Evolutionary conservation across 2,329 filamentous ascomycete genomes (phyloP).

Genomic region (Graphilbum sp.): DNA sequence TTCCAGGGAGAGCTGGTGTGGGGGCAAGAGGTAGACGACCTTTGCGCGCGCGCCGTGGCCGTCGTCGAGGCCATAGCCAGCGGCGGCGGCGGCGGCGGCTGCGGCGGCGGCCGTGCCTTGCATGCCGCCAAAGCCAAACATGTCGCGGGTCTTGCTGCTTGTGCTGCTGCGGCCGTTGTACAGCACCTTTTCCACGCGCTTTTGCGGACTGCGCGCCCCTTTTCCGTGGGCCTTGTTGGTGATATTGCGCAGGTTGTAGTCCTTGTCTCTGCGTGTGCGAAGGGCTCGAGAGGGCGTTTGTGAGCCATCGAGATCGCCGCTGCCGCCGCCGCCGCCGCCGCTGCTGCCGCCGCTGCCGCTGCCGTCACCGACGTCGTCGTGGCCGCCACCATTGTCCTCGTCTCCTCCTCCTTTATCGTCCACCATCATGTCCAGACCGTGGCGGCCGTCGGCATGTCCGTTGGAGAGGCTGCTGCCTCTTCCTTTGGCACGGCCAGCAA

Average conservation of each 20-base stretch:
- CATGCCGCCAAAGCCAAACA: too few relatives aligned
- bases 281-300: slow-evolving; percentile 35
- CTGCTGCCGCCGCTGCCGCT: slow-evolving; percentile 11
- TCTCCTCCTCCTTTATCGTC: too few relatives aligned
- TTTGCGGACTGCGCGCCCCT: slow-evolving; percentile 19
- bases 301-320: slow-evolving; percentile 20
- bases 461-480: neutral
- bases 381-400: neutral
- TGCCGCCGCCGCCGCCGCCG: slow-evolving; percentile 4
- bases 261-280: slow-evolving; percentile 27
- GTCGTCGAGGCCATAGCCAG: neutral
- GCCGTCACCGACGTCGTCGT: slow-evolving; percentile 12
- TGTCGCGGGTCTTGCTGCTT: too few relatives aligned
- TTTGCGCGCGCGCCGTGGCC: slow-evolving; percentile 19
- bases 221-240: slow-evolving; percentile 40
- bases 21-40: slow-evolving; percentile 28
- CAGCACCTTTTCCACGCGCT: neutral
- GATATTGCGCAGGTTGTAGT: slow-evolving; percentile 43
- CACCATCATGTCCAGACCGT: too few relatives aligned
- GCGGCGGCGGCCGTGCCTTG: too few relatives aligned
- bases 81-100: too few relatives aligned
- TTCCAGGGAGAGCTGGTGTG: slow-evolving; percentile 29
- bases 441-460: slow-evolving; percentile 7
- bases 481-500: neutral
- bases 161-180: slow-evolving; percentile 15